Conservation (phyloP, 179 eudicot genomes). For the Beta macrorhiza region DNA sequence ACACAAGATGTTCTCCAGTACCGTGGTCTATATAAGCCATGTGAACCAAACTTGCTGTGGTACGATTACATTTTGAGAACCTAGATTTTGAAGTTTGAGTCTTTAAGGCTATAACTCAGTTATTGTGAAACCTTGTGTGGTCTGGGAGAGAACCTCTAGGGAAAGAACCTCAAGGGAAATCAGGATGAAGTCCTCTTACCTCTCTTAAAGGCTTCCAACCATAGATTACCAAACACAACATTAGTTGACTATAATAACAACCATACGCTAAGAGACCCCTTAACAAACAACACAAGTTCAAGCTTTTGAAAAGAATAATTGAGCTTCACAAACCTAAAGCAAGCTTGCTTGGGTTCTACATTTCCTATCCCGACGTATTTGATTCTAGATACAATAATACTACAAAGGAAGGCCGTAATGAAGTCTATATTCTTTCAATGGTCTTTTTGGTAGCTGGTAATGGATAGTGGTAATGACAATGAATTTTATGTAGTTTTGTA, state of each 20-base stretch:
- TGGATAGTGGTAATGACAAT: no score
- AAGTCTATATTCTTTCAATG: neutral
- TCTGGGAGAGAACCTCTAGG: neutral
- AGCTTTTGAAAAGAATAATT: neutral
- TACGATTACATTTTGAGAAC: neutral
- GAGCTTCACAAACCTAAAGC: neutral
- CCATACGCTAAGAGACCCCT: neutral
- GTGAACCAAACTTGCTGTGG: no score
- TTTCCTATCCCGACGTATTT: neutral
- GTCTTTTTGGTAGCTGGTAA: no score
- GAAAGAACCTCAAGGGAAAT: neutral
- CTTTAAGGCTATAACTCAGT: neutral
- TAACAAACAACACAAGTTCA: neutral
- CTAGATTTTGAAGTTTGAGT: neutral
- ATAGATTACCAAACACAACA: neutral
- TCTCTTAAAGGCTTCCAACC: neutral
- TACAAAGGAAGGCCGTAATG: neutral
- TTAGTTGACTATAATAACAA: neutral
- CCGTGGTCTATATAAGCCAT: neutral
- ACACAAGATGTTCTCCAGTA: neutral
- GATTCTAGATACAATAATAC: neutral
- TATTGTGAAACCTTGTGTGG: neutral
- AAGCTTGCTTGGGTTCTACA: neutral
- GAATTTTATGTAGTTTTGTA: no score
- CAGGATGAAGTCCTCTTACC: neutral